Conservation (phyloP, 1,139 yeast genomes). For the Nadsonia starkeyi-henricii region DNA sequence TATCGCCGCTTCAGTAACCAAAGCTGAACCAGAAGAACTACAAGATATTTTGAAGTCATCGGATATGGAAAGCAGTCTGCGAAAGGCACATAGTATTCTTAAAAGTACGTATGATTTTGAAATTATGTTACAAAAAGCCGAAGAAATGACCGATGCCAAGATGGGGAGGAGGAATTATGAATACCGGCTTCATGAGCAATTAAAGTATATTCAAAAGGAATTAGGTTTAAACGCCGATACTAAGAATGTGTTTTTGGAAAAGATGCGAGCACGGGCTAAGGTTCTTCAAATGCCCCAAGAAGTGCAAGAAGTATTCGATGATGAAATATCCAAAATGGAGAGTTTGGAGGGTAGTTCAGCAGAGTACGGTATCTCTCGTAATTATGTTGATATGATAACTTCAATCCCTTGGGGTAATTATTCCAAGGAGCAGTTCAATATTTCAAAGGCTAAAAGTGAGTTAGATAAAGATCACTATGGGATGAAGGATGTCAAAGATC, state of each 20-base stretch:
- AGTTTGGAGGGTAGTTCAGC: slow-evolving; percentile 58
- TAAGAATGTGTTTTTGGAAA: slow-evolving; percentile 66
- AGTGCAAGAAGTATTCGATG: slow-evolving; percentile 66
- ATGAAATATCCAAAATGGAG: slow-evolving; percentile 68
- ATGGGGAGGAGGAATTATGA: slow-evolving; percentile 57
- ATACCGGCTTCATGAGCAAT: slow-evolving; percentile 49
- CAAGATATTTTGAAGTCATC: neutral
- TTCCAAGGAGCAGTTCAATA: slow-evolving; percentile 67
- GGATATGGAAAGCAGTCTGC: neutral
- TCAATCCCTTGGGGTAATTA: slow-evolving; percentile 89
- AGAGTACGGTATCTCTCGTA: slow-evolving; percentile 79
- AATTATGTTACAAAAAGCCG: slow-evolving; percentile 35
- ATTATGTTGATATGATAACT: slow-evolving; percentile 85
- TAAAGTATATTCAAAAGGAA: slow-evolving; percentile 72
- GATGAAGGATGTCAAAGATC: slow-evolving; percentile 59
- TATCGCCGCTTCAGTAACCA: neutral
- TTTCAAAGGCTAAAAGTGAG: slow-evolving; percentile 53
- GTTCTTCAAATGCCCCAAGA: slow-evolving; percentile 65
- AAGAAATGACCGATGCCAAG: slow-evolving; percentile 51
- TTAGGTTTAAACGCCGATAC: slow-evolving; percentile 61
- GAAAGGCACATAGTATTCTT: neutral
- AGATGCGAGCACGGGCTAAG: slow-evolving; percentile 63
- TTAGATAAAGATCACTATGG: slow-evolving; percentile 77
- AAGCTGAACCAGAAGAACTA: neutral
- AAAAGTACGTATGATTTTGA: neutral